Evolutionary conservation across 2,329 filamentous ascomycete genomes (phyloP).

Genomic region (Diaporthe australafricana): DNA sequence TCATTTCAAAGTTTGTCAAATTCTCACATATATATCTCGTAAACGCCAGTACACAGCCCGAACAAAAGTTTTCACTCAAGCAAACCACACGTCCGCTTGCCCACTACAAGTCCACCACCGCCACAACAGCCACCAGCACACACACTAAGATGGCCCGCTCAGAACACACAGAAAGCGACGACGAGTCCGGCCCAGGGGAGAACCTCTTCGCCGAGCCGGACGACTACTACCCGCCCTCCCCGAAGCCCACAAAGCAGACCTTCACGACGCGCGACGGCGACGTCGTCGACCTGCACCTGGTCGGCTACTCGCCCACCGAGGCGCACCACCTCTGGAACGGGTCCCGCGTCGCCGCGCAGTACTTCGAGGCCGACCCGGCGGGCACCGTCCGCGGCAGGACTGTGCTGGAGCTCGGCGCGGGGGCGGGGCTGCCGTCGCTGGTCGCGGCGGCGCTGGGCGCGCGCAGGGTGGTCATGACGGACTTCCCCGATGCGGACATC

Average conservation of each 20-base stretch:
- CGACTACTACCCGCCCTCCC: slow-evolving; percentile 83
- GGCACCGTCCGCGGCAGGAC: slow-evolving; percentile 71
- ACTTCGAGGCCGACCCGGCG: slow-evolving; percentile 77
- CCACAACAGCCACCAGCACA: neutral
- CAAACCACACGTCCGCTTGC: too few species aligned
- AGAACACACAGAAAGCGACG: slow-evolving; percentile 2
- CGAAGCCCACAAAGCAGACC: slow-evolving; percentile 77
- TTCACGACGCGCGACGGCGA: slow-evolving; percentile 77
- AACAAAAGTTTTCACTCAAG: neutral
- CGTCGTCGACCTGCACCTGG: slow-evolving; percentile 78
- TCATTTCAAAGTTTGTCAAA: neutral
- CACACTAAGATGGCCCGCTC: neutral
- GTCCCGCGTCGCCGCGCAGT: slow-evolving; percentile 79
- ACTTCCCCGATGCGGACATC: slow-evolving; percentile 89
- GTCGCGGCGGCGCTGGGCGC: slow-evolving; percentile 82
- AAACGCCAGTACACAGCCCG: neutral
- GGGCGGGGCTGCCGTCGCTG: slow-evolving; percentile 85
- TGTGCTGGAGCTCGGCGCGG: slow-evolving; percentile 91
- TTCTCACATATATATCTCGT: neutral
- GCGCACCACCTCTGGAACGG: slow-evolving; percentile 95
- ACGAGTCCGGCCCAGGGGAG: neutral
- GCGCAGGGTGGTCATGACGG: slow-evolving; percentile 79
- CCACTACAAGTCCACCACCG: neutral
- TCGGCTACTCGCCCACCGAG: slow-evolving; percentile 90
- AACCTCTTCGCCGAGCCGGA: slow-evolving; percentile 84